Base-by-base conservation (phyloP, 2,329 filamentous ascomycete species). In the Apiospora sp. region DNA sequence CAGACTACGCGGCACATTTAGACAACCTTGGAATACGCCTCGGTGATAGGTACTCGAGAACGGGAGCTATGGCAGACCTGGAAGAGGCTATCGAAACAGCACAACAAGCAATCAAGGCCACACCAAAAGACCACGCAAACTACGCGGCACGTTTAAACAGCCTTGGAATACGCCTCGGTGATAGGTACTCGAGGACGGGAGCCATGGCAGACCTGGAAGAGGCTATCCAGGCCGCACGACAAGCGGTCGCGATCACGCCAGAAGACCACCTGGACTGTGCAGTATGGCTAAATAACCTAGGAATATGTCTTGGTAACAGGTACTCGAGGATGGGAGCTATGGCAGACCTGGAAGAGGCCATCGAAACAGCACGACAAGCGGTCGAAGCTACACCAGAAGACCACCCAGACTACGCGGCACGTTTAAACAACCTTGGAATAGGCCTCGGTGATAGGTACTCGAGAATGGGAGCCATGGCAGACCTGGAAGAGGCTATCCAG, bases 301-400 rank as follows among this genome's bases (percentile, higher is more conserved):
- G 37, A 41, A 4, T 41, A 5, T 5, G 4, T 4, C 37, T 41
- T 12, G 37, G 37, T 41, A 41, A 41, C 37, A 22, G 58, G n/a
- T 71, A 43, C 58, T 43, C 34, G 44, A 67, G 58, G 34, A 74
- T 41, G 27, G 72, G 71, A 64, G 51, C 27, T 19, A 61, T 70
- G 49, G 64, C 51, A 68, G 73, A 75, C 61, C 71, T 76, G 7
- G 54, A 76, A 71, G 67, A 73, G 49, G 73, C 75, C 49, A 75
- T 77, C 46, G 51, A 58, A 51, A 34, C 73, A 30, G n/a, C 41
- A 37, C 24, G 72, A 70, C 30, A 72, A 69, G 70, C 75, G 12
- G 46, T 75, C 67, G 41, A 71, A 30, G 69, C 44, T 13, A 74
- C 68, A 6, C 37, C 67, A 68, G 19, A 64, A 24, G 37, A 74